Conservation (phyloP, 2,329 filamentous ascomycete species). For the Cercospora zeae-maydis region DNA sequence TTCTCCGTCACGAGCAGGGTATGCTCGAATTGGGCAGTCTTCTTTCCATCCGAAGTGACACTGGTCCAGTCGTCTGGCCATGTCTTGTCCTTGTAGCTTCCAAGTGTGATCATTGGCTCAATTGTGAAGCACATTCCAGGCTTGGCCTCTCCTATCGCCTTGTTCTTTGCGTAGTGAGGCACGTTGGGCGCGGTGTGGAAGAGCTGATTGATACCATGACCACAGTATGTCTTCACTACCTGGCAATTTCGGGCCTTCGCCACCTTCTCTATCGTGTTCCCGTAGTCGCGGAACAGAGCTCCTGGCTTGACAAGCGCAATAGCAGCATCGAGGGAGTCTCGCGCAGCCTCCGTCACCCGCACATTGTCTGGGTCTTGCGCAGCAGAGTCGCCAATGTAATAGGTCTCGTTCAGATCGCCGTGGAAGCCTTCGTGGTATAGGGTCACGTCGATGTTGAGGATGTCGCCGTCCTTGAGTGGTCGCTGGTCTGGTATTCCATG, state of each 20-base stretch:
- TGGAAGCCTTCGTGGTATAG: conserved; percentile 94
- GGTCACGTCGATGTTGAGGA: conserved; percentile 94
- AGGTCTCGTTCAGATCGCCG: conserved; percentile 96
- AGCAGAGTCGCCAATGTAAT: conserved; percentile 91
- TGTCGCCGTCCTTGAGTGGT: conserved; percentile 83
- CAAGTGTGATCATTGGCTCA: conserved; percentile 95
- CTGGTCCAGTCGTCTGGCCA: conserved; percentile 99
- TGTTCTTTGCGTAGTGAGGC: conserved; percentile 97
- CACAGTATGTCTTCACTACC: conserved; percentile 93
- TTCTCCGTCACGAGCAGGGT: conserved; percentile 79
- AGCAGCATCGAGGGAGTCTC: conserved; percentile 84
- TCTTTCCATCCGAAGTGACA: conserved; percentile 82
- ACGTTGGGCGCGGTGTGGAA: conserved; percentile 95
- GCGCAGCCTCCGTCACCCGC: conserved; percentile 82
- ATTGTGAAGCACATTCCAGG: conserved; percentile 98
- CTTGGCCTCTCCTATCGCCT: conserved; percentile 90
- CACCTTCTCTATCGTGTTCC: conserved; percentile 91
- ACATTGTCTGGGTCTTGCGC: conserved; percentile 80
- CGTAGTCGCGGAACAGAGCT: conserved; percentile 86
- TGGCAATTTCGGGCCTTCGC: conserved; percentile 82
- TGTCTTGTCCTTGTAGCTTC: conserved; percentile 85
- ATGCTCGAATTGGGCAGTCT: conserved; percentile 91
- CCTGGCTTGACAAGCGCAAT: conserved; percentile 93
- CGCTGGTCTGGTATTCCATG: conserved; percentile 96
- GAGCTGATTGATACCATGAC: conserved; percentile 87